phyloP scores from a whole-genome alignment of 2,329 filamentous ascomycete genomes.

The Colletotrichum tamarilloi region DNA sequence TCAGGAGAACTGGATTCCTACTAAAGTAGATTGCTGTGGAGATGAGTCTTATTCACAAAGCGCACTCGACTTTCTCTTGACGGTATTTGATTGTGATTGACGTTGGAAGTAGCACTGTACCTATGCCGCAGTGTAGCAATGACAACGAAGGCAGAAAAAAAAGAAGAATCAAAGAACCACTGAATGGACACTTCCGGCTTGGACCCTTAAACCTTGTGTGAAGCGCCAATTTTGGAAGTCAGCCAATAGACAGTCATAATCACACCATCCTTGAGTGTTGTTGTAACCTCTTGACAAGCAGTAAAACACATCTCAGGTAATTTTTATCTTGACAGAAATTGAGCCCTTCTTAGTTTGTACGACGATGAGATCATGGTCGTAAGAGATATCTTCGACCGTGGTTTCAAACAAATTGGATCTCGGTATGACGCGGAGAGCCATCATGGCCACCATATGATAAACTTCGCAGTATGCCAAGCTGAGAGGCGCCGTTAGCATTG shows the following conservation, averaged over 20 bases:
- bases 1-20: constrained; percentile 4
- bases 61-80: too few species aligned
- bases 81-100: too few species aligned
- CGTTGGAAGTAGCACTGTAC: too few species aligned
- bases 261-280: neutral
- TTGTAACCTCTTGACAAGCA: neutral
- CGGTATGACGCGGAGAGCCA: constrained; percentile 44
- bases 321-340: constrained; percentile 29
- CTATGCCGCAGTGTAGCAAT: too few species aligned
- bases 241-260: too few species aligned
- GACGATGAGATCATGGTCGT: constrained; percentile 43
- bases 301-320: neutral
- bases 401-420: constrained; percentile 43
- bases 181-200: too few species aligned
- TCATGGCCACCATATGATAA: constrained; percentile 39
- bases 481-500: constrained; percentile 25
- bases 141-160: too few species aligned
- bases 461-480: constrained; percentile 45
- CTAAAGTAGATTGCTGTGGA: neutral
- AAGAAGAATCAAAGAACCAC: too few species aligned
- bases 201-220: too few species aligned
- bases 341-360: constrained; percentile 37
- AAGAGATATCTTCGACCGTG: constrained; percentile 41
- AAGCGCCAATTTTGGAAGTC: too few species aligned
- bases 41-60: too few species aligned